Evolutionary conservation across 768 basidiomycete genomes (phyloP), one percentile per base, ranked within the genome.

Genomic region (Xerocomus potaroensis): DNA sequence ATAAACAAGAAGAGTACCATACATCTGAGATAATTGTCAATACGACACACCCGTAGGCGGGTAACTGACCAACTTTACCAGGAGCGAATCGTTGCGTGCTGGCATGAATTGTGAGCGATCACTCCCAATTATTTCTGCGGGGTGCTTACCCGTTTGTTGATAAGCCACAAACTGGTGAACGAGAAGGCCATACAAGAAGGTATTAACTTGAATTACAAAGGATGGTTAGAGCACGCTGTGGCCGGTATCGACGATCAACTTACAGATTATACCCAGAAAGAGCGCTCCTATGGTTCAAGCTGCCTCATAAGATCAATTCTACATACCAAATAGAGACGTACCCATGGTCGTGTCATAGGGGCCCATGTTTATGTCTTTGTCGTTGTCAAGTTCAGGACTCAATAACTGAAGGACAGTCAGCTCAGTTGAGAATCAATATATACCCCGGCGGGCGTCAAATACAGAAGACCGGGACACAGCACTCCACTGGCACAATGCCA

Each of bases 151-250:
- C 39, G 40, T 41, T 27, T 62, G 62, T 52, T 64, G 57, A 48
- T 74, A 74, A 4, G 63, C 56, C n/a, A 66, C 59, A 51, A 73
- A 74, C 46, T 72, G 70, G 53, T 64, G 69, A 8, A 63, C 59
- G 45, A 73, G 72, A 22, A 74, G 57, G 3, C 72, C 72, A 48
- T 70, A 74, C 9, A 74, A 54, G 29, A 53, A 56, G 19, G 55
- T 56, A 12, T 56, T 56, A 30, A 54, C 55, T 56, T 36, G 23
- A n/a, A n/a, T n/a, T n/a, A n/a, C n/a, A n/a, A n/a, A n/a, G n/a
- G n/a, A n/a, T n/a, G n/a, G n/a, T n/a, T n/a, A n/a, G n/a, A n/a
- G n/a, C n/a, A n/a, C n/a, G n/a, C n/a, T n/a, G n/a, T n/a, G n/a
- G n/a, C n/a, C n/a, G 16, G 8, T 5, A 11, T 27, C 26, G 9